Base-by-base conservation (phyloP, 2,329 filamentous ascomycete genomes). In the Hawksworthiomyces lignivorus region DNA sequence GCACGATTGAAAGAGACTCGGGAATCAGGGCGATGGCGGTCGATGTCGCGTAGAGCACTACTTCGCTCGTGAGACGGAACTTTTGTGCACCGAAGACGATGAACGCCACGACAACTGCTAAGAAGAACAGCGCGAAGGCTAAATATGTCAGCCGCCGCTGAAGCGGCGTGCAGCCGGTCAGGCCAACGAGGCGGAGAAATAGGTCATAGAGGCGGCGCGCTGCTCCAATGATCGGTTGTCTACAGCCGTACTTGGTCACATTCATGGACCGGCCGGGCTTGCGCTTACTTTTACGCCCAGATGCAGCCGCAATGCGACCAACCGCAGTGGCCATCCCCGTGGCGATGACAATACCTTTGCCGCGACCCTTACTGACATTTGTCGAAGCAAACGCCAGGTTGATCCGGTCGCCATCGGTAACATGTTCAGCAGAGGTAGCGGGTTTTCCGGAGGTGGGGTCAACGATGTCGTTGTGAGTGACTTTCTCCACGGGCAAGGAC, bases 91-190 rank as follows among this genome's bases (percentile, higher is more conserved):
- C 72, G 56, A 82, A 82, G 51, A 82, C 78, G 39, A 81, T 72
- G 45, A 81, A 56, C 37, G 72, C 75, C 26, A 81, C 66, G 3
- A 80, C 52, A 41, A 80, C 65, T 32, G 77, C 88, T 38, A 87
- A 74, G 35, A 72, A 79, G 55, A 94, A 94, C 3, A 94, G 75
- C 4, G 87, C 58, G 32, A 92, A 79, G 21, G 88, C 87, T 54
- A 95, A 82, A 62, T 89, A 87, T 64, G 84, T 87, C 39, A 95
- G 72, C 56, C 86, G 90, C 50, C 83, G 81, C 64, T 94, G 87
- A 34, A 95, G 69, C 1, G 88, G 88, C 2, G 88, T 94, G 37
- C 87, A 87, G 41, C 84, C 73, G 3, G 57, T 56, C 37, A 82
- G 61, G 42, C 77, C 82, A 32, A 85, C 70, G 46, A 84, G 60